Percentiles rank a stretch among this genome's conserved stretches.
Conservation (phyloP, 2,329 filamentous ascomycete species). For the Phoma herbarum region DNA sequence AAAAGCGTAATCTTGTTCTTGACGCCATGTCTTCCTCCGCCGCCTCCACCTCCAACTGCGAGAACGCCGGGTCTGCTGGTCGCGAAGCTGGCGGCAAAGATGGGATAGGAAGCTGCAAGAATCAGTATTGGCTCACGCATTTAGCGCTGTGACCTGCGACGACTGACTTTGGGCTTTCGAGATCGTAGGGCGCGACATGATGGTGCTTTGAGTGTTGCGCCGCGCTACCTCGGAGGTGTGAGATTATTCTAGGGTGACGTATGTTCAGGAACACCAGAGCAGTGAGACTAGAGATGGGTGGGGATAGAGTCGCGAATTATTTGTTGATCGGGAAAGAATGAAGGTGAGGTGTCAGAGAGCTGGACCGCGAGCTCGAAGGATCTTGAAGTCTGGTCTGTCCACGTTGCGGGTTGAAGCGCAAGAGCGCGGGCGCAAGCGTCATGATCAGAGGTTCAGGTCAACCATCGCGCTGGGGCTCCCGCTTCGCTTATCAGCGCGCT, state of each 20-base stretch:
- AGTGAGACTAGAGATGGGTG: not conserved
- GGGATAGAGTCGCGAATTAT: not conserved
- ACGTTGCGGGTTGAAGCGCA: conserved; percentile 24
- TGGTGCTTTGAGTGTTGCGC: conserved; percentile 24
- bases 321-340: not conserved
- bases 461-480: conserved; percentile 10
- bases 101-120: conserved; percentile 67
- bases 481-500: conserved; percentile 15
- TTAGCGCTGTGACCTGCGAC: not conserved
- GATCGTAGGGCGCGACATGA: conserved; percentile 44
- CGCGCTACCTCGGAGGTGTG: conserved; percentile 8
- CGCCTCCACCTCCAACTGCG: conserved; percentile 87
- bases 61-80: conserved; percentile 74
- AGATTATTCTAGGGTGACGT: conserved; percentile 12
- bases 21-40: conserved; percentile 69
- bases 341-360: not conserved
- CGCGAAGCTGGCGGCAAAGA: conserved; percentile 90
- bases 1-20: conserved; percentile 82
- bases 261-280: conserved; percentile 5
- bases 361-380: not conserved
- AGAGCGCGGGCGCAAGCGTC: conserved; percentile 25
- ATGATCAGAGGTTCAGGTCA: conserved; percentile 14
- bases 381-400: conserved; percentile 17
- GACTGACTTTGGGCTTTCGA: conserved; percentile 41
- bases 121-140: conserved; percentile 5